Percentiles rank a stretch among this genome's conserved stretches.
Conservation (phyloP, 257 asterid species). For the Sherardia arvensis region DNA sequence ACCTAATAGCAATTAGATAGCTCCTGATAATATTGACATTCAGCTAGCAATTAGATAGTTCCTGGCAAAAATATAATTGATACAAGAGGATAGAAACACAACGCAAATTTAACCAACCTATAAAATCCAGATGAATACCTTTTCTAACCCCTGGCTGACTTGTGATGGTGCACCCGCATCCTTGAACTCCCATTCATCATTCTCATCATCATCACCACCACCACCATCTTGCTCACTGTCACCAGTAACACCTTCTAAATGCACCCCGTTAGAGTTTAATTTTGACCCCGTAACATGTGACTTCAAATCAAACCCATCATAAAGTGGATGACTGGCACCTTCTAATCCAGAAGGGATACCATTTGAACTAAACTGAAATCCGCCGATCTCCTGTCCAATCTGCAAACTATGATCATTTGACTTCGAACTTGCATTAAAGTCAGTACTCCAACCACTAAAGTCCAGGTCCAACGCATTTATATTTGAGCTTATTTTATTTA, state of each 20-base stretch:
- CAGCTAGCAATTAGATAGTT: neutral
- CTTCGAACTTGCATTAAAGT: neutral
- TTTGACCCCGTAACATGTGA: constrained; percentile 10
- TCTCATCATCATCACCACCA: constrained; percentile 21
- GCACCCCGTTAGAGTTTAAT: constrained; percentile 5
- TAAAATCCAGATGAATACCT: constrained; percentile 26
- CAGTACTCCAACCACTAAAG: constrained; percentile 15
- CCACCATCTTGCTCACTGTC: constrained; percentile 31
- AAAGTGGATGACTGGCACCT: constrained; percentile 17
- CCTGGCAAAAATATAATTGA: neutral
- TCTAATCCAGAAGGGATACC: constrained; percentile 15
- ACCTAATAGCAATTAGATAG: constrained; percentile 5
- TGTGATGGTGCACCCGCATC: constrained; percentile 37
- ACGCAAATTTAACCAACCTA: neutral
- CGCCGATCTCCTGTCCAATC: constrained; percentile 21
- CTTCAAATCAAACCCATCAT: constrained; percentile 12
- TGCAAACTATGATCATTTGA: constrained; percentile 25
- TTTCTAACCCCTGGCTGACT: constrained; percentile 20
- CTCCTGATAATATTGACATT: constrained; percentile 5
- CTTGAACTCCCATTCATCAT: constrained; percentile 69
- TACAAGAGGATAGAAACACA: constrained; percentile 7
- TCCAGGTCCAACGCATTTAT: constrained; percentile 22
- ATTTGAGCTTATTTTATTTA: constrained; percentile 3
- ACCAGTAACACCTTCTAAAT: neutral
- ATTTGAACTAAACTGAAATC: constrained; percentile 19